Conservation (phyloP, 2,329 filamentous ascomycete species). For the Penicillium sp. region DNA sequence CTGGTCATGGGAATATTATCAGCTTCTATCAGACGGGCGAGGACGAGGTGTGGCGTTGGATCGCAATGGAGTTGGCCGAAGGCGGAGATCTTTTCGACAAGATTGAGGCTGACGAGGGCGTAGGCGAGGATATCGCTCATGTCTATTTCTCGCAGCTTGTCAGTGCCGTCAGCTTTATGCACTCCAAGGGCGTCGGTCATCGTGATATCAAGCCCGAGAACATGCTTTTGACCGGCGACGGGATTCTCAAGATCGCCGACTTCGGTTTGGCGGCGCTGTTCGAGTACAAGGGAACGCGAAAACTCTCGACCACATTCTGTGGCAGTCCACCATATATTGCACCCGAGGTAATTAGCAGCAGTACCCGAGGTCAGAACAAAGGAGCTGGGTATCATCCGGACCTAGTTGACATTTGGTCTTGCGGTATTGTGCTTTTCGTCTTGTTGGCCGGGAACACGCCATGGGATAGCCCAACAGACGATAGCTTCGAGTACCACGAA, state of each 20-base stretch:
- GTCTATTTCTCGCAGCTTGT: constrained; percentile 94
- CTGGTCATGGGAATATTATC: constrained; percentile 89
- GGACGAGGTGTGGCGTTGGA: constrained; percentile 88
- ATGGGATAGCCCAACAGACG: constrained; percentile 86
- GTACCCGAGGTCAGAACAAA: constrained; percentile 50
- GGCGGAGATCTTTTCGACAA: constrained; percentile 98
- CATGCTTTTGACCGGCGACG: constrained; percentile 79
- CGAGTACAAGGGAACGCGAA: constrained; percentile 78
- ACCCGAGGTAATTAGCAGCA: constrained; percentile 73
- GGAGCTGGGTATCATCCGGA: constrained; percentile 61
- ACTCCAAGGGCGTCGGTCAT: constrained; percentile 92
- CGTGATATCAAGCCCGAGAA: constrained; percentile 94
- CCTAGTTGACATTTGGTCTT: constrained; percentile 92
- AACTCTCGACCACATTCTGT: constrained; percentile 84
- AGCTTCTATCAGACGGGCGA: constrained; percentile 87
- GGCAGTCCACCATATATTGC: constrained; percentile 97
- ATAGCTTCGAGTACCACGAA: constrained; percentile 88
- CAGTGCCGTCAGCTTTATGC: constrained; percentile 88
- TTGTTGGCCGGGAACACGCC: constrained; percentile 93
- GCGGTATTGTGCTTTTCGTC: constrained; percentile 96
- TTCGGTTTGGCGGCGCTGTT: constrained; percentile 96
- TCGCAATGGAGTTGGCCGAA: constrained; percentile 95
- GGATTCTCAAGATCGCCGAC: constrained; percentile 90
- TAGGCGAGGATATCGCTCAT: constrained; percentile 92
- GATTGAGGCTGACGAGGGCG: constrained; percentile 94